Conservation (phyloP, 2,329 filamentous ascomycete genomes). For the Fusarium pseudonygamai region DNA sequence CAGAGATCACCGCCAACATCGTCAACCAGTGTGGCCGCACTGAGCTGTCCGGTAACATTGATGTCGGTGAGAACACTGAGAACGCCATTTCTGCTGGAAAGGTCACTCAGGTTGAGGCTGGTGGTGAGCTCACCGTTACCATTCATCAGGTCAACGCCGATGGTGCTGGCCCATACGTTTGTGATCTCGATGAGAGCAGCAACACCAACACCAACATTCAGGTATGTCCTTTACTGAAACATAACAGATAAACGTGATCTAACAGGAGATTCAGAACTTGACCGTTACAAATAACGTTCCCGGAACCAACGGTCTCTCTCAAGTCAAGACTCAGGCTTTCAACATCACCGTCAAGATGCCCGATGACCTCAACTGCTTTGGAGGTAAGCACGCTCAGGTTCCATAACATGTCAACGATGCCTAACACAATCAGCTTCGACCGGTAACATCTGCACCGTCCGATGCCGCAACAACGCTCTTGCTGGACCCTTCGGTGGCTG, state of each 20-base stretch:
- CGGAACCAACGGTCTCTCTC: conserved; percentile 65
- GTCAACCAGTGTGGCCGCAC: conserved; percentile 72
- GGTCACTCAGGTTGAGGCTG: conserved; percentile 61
- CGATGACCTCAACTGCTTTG: conserved; percentile 57
- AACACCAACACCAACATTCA: conserved; percentile 46
- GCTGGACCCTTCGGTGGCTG: conserved; percentile 68
- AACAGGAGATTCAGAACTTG: conserved; percentile 45
- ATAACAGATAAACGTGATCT: background rate
- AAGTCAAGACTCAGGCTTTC: conserved; percentile 65
- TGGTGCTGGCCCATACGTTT: conserved; percentile 68
- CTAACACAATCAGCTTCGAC: conserved; percentile 54
- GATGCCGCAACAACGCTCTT: conserved; percentile 66
- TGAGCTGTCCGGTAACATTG: conserved; percentile 68
- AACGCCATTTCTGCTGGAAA: conserved; percentile 56
- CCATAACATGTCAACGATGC: background rate
- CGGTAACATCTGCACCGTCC: conserved; percentile 67
- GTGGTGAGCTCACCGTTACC: conserved; percentile 63
- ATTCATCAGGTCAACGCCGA: conserved; percentile 75
- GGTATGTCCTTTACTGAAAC: background rate
- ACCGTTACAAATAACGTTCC: conserved; percentile 68
- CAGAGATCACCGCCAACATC: conserved; percentile 60
- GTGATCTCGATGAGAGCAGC: conserved; percentile 61
- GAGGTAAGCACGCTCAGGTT: conserved; percentile 51
- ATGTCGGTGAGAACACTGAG: conserved; percentile 66
- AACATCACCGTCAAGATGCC: conserved; percentile 66